Conservation (phyloP, 257 asterid species). For the Solanum pimpinellifolium region DNA sequence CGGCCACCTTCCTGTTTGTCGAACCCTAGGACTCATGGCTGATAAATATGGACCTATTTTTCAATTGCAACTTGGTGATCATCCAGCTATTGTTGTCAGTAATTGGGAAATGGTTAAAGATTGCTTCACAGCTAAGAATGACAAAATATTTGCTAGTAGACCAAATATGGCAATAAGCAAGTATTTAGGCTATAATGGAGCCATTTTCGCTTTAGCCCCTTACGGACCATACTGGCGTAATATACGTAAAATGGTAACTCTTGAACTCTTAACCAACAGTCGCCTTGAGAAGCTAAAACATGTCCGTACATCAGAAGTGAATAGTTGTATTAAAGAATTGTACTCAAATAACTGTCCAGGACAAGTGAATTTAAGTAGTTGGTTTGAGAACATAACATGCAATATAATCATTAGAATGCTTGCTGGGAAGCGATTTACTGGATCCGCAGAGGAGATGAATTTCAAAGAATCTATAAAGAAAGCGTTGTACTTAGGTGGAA, state of each 20-base stretch:
- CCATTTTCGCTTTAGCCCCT: constrained; percentile 22
- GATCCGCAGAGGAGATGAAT: background rate
- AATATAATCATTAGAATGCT: constrained; percentile 25
- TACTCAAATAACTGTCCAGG: background rate
- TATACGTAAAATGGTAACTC: background rate
- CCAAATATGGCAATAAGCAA: constrained; percentile 22
- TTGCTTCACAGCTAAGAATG: constrained; percentile 45
- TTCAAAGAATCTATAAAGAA: constrained; percentile 29
- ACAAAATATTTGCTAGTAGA: constrained; percentile 27
- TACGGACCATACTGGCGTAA: background rate
- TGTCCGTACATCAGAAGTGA: background rate
- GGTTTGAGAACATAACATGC: constrained; percentile 33
- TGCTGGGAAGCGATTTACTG: constrained; percentile 24
- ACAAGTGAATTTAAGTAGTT: constrained; percentile 7
- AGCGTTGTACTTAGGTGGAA: constrained; percentile 28
- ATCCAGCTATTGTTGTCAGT: constrained; percentile 40
- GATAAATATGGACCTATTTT: constrained; percentile 49
- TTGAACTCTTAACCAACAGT: background rate
- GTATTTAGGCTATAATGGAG: constrained; percentile 26
- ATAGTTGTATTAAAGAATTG: background rate
- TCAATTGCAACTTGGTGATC: constrained; percentile 39
- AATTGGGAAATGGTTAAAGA: constrained; percentile 24
- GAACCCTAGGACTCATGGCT: constrained; percentile 41
- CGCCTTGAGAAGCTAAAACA: background rate
- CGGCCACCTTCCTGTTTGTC: constrained; percentile 16